Evolutionary conservation across 495 filamentous ascomycete genomes (phyloP), one percentile per base, ranked within the genome.

Genomic region (Bombardia bombarda): DNA sequence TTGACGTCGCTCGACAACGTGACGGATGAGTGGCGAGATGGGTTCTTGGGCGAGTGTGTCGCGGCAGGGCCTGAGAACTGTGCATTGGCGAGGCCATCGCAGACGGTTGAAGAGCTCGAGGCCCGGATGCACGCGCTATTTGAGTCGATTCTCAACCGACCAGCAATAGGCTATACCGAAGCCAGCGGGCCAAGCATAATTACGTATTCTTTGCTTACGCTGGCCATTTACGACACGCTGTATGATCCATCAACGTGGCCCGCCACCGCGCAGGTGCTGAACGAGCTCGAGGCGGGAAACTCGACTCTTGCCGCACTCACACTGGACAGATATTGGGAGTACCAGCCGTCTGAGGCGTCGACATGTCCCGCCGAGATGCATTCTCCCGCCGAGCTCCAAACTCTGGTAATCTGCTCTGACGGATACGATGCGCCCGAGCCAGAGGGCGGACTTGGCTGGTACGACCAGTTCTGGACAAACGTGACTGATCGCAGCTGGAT

Each of bases 41-140:
- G 68, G 19, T 70, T 72, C 45, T 50, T 72, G 14, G 67, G 68
- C 19, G 67, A 72, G 40, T 72, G 68, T 19, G 37, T 72, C 33
- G 62, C 64, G 6, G 68, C 68, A 12, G 67, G 68, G 1, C 62
- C 68, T 6, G 43, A 64, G 33, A 46, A 65, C 34, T 72, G 68
- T 28, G 60, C 63, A 3, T 46, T 10, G 51, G 42, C 14, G 40
- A 58, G 1, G 38, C 50, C 9, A 64, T 68, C 23, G 60, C 65
- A n/a, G n/a, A n/a, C n/a, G 10, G 42, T 65, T 7, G 38, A 47
- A 5, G 50, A 46, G 16, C 56, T 70, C 2, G 53, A 60, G 35
- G 33, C 37, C 16, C 64, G 67, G 21, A 66, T 72, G 64, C 38
- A 53, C 13, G 37, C 46, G 8, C 39, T 70, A 31, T 32, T 70